Evolutionary conservation across 768 basidiomycete species (phyloP), one percentile per base, ranked within the genome.

Genomic region (Austroboletus eburneus): DNA sequence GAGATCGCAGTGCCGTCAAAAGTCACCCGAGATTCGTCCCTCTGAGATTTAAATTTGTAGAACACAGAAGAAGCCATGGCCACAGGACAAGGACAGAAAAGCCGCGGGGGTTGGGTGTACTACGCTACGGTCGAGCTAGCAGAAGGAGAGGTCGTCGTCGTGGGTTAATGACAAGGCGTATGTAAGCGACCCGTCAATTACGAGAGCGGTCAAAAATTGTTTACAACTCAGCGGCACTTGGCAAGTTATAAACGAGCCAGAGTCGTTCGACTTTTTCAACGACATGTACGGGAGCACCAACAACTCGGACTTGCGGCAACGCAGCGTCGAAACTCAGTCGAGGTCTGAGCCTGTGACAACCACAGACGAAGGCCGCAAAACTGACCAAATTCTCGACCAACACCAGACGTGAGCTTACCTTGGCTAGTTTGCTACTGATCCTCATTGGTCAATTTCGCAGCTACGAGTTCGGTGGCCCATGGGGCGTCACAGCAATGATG

Each of bases 1-100:
- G 93, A 93, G 64, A 99, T 98, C 53, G 92, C 91, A 57, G 95
- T 97, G 62, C 96, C 96, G 66, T 99, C 95, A 75, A 99, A 97
- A 44, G 91, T 85, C 68, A 99, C 84, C 64, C 92, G 77, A 48
- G 92, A 93, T 70, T 98, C 95, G 73, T 89, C 85, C 73, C 79
- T 90, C 67, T 91, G 86, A 56, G 92, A 92, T 68, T 84, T 90
- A 85, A 96, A 99, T 72, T 87, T 88, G 83, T 95, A 97, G 73
- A 92, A 96, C 66, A 97, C 91, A 71, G 91, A 92, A 63, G 93
- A 95, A 61, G 89, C 81, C 90, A 87, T 87, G 52, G 45, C 43
- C 54, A 50, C 56, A 35, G 34, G 48, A 47, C 39, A 44, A 37
- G 42, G 39, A 42, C 33, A 45, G 43, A n/a, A 43, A 52, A 54